Conservation (phyloP, 225 moss, liverwort and hornwort genomes). For the Lunularia cruciata region DNA sequence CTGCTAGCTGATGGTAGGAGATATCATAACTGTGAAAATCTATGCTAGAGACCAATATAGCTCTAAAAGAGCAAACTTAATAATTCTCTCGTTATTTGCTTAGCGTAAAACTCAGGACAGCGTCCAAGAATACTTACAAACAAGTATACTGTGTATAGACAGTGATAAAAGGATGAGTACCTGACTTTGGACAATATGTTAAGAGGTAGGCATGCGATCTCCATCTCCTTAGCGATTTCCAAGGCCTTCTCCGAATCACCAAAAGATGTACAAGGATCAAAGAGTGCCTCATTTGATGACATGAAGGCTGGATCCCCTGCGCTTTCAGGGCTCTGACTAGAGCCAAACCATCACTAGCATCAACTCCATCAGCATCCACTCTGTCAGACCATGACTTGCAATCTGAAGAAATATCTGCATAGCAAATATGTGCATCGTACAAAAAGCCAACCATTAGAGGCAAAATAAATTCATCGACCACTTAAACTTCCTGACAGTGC, state of each 20-base stretch:
- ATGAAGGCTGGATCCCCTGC: slow-evolving; percentile 69
- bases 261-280: slow-evolving; percentile 62
- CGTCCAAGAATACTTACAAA: background rate
- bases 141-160: background rate
- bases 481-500: no score
- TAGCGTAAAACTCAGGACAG: background rate
- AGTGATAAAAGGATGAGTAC: slow-evolving; percentile 10
- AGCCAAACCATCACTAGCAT: slow-evolving; percentile 58
- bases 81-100: background rate
- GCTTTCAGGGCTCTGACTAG: slow-evolving; percentile 57
- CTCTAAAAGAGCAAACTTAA: background rate
- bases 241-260: slow-evolving; percentile 59
- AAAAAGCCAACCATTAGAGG: no score
- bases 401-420: slow-evolving; percentile 69
- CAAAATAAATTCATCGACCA: no score
- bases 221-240: slow-evolving; percentile 65
- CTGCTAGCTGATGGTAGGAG: background rate
- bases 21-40: background rate
- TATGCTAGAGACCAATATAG: background rate
- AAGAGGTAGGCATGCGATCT: slow-evolving; percentile 56
- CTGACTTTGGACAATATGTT: slow-evolving; percentile 79
- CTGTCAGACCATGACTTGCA: slow-evolving; percentile 56
- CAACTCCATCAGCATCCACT: slow-evolving; percentile 51
- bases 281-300: slow-evolving; percentile 63
- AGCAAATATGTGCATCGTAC: no score